Evolutionary conservation across 768 basidiomycete species (phyloP).

Genomic region (Hericium erinaceus): DNA sequence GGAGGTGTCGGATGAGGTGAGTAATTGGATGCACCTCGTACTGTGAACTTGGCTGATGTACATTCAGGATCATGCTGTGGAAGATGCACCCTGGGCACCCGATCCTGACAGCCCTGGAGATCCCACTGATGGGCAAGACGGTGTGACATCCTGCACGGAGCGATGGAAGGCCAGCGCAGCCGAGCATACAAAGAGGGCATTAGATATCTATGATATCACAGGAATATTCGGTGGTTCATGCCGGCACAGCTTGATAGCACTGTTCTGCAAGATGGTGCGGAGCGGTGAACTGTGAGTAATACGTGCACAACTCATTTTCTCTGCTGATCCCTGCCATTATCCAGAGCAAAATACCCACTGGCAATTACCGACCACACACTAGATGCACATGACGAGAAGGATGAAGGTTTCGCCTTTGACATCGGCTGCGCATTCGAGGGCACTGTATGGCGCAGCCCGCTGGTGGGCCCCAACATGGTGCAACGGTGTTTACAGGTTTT

Average conservation of each 20-base stretch:
- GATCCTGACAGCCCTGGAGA: neutral
- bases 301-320: neutral
- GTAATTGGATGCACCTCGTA: too few relatives aligned
- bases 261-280: neutral
- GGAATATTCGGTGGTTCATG: neutral
- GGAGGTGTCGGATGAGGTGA: too few relatives aligned
- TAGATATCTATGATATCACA: neutral
- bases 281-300: neutral
- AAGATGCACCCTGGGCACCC: too few relatives aligned
- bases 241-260: neutral
- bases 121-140: neutral
- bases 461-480: neutral
- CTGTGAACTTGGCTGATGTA: neutral
- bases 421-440: neutral
- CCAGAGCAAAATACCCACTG: neutral
- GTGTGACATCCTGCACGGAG: neutral
- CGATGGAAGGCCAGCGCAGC: neutral
- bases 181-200: neutral
- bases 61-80: neutral
- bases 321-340: neutral
- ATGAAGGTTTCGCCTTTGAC: neutral
- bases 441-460: neutral
- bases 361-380: neutral
- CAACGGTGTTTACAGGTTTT: neutral
- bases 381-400: neutral